Base-by-base conservation (phyloP, 441 rosid genomes). In the Eutrema salsugineum region DNA sequence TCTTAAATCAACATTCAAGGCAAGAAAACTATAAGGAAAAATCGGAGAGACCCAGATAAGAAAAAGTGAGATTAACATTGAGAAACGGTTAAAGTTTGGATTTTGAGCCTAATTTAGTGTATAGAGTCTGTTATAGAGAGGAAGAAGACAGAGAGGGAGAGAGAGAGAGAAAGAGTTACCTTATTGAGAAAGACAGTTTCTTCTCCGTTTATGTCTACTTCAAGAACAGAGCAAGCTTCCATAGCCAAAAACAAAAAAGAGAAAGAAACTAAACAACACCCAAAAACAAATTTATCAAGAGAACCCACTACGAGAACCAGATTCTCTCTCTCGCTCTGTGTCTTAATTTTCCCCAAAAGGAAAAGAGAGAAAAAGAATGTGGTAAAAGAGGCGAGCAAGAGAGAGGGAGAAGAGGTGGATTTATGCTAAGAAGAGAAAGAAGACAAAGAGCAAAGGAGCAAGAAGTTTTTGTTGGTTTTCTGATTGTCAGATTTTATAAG, bases 171-270 rank as follows among this genome's bases (percentile, higher is more conserved):
- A 30, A 24, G 46, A 33, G 2, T 38, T 78, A 91, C 99, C 99
- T 85, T 90, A 82, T 86, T 78, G 38, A 91, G 87, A 80, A 88
- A 61, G 81, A 87, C 84, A 53, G 90, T 87, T 80, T 88, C 95
- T 78, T 87, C 94, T 11, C 97, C 97, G 80, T 94, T 94, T 76
- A 94, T 86, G 81, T 91, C 97, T n/a, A 85, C 94, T 80, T 90
- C 85, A 84, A 94, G 95, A 82, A 84, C 88, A 88, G 96, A 91
- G 78, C 84, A 80, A 80, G 70, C 80, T 72, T 84, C 89, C 97
- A 94, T 90, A 79, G 79, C 85, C 77, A 66, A 73, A 76, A 54
- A 66, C 8, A 24, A 24, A 24, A 24, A 24, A 56, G 36, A 36
- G 33, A 30, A 66, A 71, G 77, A 51, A 69, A 27, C 62, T 14